phyloP scores from a whole-genome alignment of 306 rosid species.

The Rosa lucieae region DNA sequence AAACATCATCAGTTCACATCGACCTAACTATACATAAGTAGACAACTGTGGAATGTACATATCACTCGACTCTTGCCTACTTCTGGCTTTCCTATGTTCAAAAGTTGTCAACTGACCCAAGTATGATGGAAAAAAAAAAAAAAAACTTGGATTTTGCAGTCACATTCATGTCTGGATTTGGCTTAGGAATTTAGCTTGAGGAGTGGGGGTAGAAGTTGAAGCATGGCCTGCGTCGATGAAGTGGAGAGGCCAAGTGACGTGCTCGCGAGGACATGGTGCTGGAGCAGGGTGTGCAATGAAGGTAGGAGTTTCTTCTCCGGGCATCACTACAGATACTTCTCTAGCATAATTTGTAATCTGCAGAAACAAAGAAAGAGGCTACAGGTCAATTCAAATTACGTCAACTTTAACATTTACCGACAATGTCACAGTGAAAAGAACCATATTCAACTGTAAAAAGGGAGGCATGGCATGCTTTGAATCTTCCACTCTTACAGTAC shows the following conservation, averaged over 20 bases:
- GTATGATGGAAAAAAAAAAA: not conserved
- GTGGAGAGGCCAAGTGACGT: slow-evolving; percentile 40
- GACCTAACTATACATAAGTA: not conserved
- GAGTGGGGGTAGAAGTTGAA: slow-evolving; percentile 7
- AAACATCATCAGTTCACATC: not conserved
- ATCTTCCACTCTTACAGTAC: slow-evolving; percentile 33
- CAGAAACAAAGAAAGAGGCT: not conserved
- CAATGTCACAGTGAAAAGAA: not conserved
- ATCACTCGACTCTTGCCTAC: not conserved
- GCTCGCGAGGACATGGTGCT: slow-evolving; percentile 41
- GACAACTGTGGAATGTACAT: not conserved
- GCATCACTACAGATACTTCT: slow-evolving; percentile 75
- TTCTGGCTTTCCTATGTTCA: not conserved
- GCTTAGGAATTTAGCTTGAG: slow-evolving; percentile 6
- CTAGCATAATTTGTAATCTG: slow-evolving; percentile 47
- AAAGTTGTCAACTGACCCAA: not conserved
- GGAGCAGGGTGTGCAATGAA: slow-evolving; percentile 75
- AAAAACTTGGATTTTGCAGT: not conserved
- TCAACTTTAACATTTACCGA: not conserved
- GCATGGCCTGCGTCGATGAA: slow-evolving; percentile 31
- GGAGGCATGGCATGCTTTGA: not conserved
- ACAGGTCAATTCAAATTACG: not conserved
- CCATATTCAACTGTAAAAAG: not conserved
- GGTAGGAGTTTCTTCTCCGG: slow-evolving; percentile 59
- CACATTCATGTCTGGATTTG: not conserved